These are phyloP conservation scores for Selenicereus undatus DNA, from an alignment of 148 eudicot genomes.

Conservation along the genomic window DNA sequence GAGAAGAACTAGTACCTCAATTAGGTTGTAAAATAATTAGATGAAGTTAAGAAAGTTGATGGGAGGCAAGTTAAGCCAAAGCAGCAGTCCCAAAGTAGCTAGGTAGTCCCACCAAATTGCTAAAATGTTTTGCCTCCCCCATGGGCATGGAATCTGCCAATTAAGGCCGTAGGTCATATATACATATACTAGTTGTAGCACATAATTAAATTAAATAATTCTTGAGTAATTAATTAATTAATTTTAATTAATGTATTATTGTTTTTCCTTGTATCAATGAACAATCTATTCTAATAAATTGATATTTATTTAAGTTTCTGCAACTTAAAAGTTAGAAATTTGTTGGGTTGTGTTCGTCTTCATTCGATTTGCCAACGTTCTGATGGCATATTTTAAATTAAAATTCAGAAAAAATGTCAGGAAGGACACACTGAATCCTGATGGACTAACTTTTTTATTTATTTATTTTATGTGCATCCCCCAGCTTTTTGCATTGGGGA, in stretches of 20 bases:
- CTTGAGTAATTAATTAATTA: background rate
- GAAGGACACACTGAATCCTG: slow-evolving; percentile 8
- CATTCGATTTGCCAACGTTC: slow-evolving; percentile 33
- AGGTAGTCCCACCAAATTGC: slow-evolving; percentile 17
- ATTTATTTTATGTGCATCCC: background rate
- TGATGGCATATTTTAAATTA: slow-evolving; percentile 13
- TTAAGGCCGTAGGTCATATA: slow-evolving; percentile 24
- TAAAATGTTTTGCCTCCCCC: slow-evolving; percentile 23
- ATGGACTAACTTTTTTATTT: slow-evolving; percentile 6
- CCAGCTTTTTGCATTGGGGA: slow-evolving; percentile 23
- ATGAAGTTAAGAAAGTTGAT: slow-evolving; percentile 24
- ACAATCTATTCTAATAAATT: background rate
- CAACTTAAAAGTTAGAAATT: slow-evolving; percentile 34
- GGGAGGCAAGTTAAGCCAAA: slow-evolving; percentile 2
- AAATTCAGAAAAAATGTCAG: background rate
- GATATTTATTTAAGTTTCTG: slow-evolving; percentile 1
- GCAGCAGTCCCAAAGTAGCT: slow-evolving; percentile 28
- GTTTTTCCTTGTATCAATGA: background rate
- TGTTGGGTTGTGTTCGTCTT: slow-evolving; percentile 31
- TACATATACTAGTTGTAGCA: background rate
- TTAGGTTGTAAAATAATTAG: slow-evolving; percentile 6
- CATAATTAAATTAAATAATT: background rate
- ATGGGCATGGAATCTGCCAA: slow-evolving; percentile 26
- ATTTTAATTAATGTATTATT: background rate
- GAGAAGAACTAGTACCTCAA: background rate